Evolutionary conservation across 2,329 filamentous ascomycete species (phyloP).

Genomic region (Verticillium alfalfae): DNA sequence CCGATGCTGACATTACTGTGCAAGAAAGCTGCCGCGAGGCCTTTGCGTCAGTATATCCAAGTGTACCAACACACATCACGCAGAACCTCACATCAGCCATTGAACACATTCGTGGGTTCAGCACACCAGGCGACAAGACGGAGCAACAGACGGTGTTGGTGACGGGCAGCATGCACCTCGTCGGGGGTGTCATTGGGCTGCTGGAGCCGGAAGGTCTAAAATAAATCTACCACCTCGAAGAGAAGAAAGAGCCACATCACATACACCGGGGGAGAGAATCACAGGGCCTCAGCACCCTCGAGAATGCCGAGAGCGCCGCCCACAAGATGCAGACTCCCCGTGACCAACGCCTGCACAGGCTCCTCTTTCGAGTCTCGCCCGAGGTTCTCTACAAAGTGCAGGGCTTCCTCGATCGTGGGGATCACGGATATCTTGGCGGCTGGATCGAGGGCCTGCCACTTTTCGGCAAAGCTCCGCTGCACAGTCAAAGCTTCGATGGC

Average conservation of each 20-base stretch:
- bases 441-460: slow-evolving; percentile 43
- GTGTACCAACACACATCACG: neutral
- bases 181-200: slow-evolving; percentile 71
- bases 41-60: neutral
- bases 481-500: slow-evolving; percentile 46
- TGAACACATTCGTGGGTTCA: neutral
- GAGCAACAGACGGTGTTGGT: slow-evolving; percentile 59
- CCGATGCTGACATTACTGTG: neutral
- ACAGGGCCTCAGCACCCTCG: slow-evolving; percentile 37
- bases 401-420: slow-evolving; percentile 50
- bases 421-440: slow-evolving; percentile 36
- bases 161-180: slow-evolving; percentile 81
- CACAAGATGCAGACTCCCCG: slow-evolving; percentile 59
- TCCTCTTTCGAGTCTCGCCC: slow-evolving; percentile 20
- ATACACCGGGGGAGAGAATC: neutral
- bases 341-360: slow-evolving; percentile 42
- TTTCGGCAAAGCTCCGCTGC: slow-evolving; percentile 47
- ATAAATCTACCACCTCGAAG: neutral
- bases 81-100: neutral
- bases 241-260: neutral
- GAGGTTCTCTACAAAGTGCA: slow-evolving; percentile 37
- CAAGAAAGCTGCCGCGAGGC: neutral
- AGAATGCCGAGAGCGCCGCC: slow-evolving; percentile 47
- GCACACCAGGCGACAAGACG: slow-evolving; percentile 11
- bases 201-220: slow-evolving; percentile 45